phyloP scores from a whole-genome alignment of 2,329 filamentous ascomycete species.

The Neonectria ditissima region DNA sequence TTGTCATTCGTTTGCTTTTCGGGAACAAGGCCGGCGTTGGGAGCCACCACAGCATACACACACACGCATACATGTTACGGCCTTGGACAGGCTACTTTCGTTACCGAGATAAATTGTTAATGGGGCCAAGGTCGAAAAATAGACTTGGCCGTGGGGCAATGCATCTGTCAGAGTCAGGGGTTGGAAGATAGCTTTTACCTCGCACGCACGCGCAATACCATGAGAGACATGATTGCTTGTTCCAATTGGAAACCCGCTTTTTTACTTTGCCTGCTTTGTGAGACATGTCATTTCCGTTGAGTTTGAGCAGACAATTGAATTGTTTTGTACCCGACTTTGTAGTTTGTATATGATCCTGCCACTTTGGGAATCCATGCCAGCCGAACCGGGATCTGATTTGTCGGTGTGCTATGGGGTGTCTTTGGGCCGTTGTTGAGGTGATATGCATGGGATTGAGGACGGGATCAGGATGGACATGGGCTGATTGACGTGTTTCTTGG shows the following conservation, averaged over 20 bases:
- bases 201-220: conserved; percentile 34
- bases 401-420: not conserved
- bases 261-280: not conserved
- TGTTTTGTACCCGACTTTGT: not conserved
- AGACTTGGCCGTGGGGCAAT: conserved; percentile 27
- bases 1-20: conserved; percentile 31
- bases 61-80: conserved; percentile 37
- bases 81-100: conserved; percentile 40
- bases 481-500: conserved; percentile 7
- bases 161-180: conserved; percentile 22
- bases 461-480: conserved; percentile 13
- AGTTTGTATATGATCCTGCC: not conserved
- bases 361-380: conserved; percentile 1
- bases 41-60: conserved; percentile 27
- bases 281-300: not conserved
- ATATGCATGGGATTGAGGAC: conserved; percentile 4
- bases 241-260: not conserved
- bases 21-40: conserved; percentile 36
- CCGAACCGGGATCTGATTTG: not conserved
- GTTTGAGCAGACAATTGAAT: too few species aligned
- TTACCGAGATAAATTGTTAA: conserved; percentile 40
- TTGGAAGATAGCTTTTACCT: conserved; percentile 27
- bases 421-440: conserved; percentile 16
- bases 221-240: conserved; percentile 33
- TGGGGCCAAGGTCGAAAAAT: conserved; percentile 31